phyloP scores from a whole-genome alignment of 116 monocot genomes.

The Iris pallida region DNA sequence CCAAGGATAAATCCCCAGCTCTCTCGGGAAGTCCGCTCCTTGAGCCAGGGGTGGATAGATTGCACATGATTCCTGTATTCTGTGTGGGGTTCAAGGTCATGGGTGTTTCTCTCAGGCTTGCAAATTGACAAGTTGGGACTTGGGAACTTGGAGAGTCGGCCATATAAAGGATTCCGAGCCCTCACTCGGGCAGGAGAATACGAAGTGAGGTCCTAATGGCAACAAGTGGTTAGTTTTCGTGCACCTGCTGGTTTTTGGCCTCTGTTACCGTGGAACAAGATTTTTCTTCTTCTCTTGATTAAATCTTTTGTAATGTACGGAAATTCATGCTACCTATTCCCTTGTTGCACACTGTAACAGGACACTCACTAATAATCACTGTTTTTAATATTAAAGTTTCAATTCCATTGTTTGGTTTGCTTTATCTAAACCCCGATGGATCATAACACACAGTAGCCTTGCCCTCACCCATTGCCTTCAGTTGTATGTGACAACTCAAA shows the following conservation, averaged over 20 bases:
- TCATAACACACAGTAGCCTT: no score
- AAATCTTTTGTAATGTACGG: no score
- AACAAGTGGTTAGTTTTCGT: neutral
- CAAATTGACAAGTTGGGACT: conserved; percentile 70
- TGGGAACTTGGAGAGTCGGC: conserved; percentile 42
- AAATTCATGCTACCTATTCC: neutral
- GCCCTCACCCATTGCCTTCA: no score
- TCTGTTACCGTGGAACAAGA: neutral
- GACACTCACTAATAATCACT: neutral
- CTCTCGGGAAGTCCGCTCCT: conserved; percentile 62
- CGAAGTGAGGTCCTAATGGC: conserved; percentile 62
- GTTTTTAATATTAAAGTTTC: neutral
- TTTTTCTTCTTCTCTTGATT: neutral
- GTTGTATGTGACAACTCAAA: no score
- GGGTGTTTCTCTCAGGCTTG: conserved; percentile 83
- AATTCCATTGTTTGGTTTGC: neutral
- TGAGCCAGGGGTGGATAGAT: conserved; percentile 46
- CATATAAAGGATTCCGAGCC: conserved; percentile 93
- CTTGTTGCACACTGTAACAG: neutral
- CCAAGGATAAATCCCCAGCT: conserved; percentile 74
- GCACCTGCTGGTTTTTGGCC: neutral
- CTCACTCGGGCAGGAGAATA: conserved; percentile 74
- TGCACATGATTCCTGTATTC: conserved; percentile 63
- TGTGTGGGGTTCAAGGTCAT: conserved; percentile 77
- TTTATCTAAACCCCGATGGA: no score